phyloP scores from a whole-genome alignment of 2,329 filamentous ascomycete genomes.

The Sarocladiaceae sp. region DNA sequence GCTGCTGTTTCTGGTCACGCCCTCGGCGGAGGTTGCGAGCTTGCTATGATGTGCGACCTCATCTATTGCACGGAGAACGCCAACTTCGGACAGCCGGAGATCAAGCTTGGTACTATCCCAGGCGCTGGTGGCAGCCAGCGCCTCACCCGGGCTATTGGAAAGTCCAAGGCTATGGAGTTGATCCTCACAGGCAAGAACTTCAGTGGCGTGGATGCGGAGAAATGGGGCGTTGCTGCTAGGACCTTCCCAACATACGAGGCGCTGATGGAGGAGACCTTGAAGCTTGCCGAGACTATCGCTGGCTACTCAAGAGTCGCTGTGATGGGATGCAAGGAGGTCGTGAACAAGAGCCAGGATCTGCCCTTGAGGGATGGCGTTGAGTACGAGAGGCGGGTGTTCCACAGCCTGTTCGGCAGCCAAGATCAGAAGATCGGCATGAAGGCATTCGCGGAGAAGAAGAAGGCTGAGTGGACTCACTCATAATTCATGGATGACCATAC shows the following conservation, averaged over 20 bases:
- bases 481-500: constrained; percentile 29
- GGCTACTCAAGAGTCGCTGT: constrained; percentile 80
- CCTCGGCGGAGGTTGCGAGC: constrained; percentile 89
- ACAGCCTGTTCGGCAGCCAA: constrained; percentile 84
- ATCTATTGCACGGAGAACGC: constrained; percentile 81
- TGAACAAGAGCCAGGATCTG: constrained; percentile 96
- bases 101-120: constrained; percentile 89
- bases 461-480: constrained; percentile 82
- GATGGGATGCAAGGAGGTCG: constrained; percentile 91
- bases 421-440: constrained; percentile 98
- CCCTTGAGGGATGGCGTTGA: constrained; percentile 84
- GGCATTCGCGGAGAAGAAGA: constrained; percentile 92
- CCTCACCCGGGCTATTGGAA: constrained; percentile 74
- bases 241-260: constrained; percentile 75
- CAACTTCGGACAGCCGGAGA: constrained; percentile 94
- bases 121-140: constrained; percentile 89
- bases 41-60: constrained; percentile 96
- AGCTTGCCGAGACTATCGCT: constrained; percentile 85
- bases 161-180: constrained; percentile 84
- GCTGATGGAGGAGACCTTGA: constrained; percentile 72
- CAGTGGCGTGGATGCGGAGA: constrained; percentile 73
- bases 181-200: constrained; percentile 84
- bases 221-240: constrained; percentile 85
- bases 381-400: constrained; percentile 89
- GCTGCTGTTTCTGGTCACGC: constrained; percentile 92